Evolutionary conservation across 2,329 filamentous ascomycete species (phyloP), one percentile per base, ranked within the genome.

Genomic region (Penicillium hordei): DNA sequence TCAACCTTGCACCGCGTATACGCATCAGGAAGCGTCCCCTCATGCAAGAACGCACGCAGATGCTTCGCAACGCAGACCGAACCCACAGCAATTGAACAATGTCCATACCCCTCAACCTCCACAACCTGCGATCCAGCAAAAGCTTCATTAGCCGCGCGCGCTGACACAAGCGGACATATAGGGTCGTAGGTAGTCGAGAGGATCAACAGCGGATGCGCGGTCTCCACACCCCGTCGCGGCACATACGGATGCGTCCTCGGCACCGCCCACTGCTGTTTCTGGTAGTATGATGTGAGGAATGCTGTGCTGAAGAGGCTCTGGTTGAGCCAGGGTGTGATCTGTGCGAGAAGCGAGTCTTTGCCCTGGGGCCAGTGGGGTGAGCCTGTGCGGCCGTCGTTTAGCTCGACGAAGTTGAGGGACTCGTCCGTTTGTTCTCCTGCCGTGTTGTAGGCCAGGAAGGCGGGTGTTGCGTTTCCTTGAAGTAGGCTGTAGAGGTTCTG

Each of bases 121-220:
- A 68, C 55, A 34, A 68, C 44, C 25, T 57, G 62, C 23, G 66
- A 65, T 17, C 57, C 65, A 29, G 60, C 58, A 48, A 68, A 68
- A 27, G 59, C 65, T 29, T 62, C 57, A 33, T 68, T 62, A 2
- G 64, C 66, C 43, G 61, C 61, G 42, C 54, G 57, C 8, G 65
- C 66, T 4, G 64, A 59, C 5, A 55, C 33, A 8, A 68, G 60
- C 12, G 65, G 65, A 49, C 61, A 65, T 1, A 68, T 62, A 3
- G 65, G 62, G 55, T 65, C 65, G 8, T 60, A 67, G 2, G 62
- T 67, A 19, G 65, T 68, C 8, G 63, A 67, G 1, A 68, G 48
- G 13, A 68, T 65, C 15, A 68, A 45, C 15, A 67, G 52, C 23
- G 65, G 66, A 23, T 65, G 50, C 13, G 63, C 60, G 0, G 66